Conservation (phyloP, 2,329 filamentous ascomycete species). For the Exophiala sp. region DNA sequence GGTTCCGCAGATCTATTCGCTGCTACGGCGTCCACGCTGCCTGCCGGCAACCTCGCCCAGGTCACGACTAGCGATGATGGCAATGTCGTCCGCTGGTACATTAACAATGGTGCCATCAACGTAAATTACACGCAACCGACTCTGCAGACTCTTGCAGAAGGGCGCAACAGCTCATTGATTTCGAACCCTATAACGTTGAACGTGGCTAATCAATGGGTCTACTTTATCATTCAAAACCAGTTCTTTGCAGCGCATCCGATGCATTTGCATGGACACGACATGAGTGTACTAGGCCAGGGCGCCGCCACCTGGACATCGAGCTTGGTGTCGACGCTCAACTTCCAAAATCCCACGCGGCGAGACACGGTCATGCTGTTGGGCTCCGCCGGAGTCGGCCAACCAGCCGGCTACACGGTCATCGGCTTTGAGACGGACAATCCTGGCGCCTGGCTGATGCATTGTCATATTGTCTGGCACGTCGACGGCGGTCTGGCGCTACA, state of each 20-base stretch:
- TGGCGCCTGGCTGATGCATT: slow-evolving; percentile 67
- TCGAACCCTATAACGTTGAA: slow-evolving; percentile 18
- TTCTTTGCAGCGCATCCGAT: slow-evolving; percentile 51
- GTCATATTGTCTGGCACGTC: slow-evolving; percentile 75
- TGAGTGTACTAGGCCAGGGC: slow-evolving; percentile 54
- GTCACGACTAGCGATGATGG: slow-evolving; percentile 25
- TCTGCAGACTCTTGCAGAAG: slow-evolving; percentile 21
- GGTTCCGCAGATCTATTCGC: slow-evolving; percentile 28
- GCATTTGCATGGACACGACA: slow-evolving; percentile 66
- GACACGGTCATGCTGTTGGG: slow-evolving; percentile 65
- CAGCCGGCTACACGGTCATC: slow-evolving; percentile 56
- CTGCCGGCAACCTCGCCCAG: slow-evolving; percentile 22
- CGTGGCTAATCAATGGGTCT: slow-evolving; percentile 18
- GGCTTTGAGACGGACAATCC: slow-evolving; percentile 43
- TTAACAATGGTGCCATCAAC: slow-evolving; percentile 33
- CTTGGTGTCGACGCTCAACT: slow-evolving; percentile 53
- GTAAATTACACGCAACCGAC: slow-evolving; percentile 34
- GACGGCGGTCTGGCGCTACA: slow-evolving; percentile 56
- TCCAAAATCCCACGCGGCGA: slow-evolving; percentile 57
- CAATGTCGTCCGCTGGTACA: slow-evolving; percentile 32
- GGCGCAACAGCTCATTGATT: slow-evolving; percentile 11
- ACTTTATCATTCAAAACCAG: slow-evolving; percentile 28
- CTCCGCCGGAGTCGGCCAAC: slow-evolving; percentile 30
- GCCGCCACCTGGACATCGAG: slow-evolving; percentile 37
- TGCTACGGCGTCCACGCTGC: slow-evolving; percentile 26